Percentiles rank a stretch among this genome's conserved stretches.
These are phyloP conservation scores for Trichocomaceae sp. DNA, from an alignment of 2,329 filamentous ascomycete species.

Conservation along the genomic window DNA sequence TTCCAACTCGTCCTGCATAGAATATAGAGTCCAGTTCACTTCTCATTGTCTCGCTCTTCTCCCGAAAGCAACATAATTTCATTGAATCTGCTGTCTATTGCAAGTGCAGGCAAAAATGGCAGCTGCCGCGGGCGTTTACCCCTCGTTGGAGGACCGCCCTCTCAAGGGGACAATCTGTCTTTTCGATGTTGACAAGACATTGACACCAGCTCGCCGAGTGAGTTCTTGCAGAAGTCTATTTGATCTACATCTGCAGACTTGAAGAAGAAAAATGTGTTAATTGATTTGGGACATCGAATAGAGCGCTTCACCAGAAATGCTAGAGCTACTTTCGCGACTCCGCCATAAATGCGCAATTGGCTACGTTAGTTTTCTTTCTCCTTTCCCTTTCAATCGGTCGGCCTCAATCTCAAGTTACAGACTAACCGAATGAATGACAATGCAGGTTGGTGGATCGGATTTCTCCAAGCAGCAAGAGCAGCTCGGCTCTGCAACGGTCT, in stretches of 20 bases:
- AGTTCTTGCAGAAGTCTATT: constrained; percentile 21
- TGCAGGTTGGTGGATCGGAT: constrained; percentile 74
- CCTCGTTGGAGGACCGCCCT: constrained; percentile 73
- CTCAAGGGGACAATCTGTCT: constrained; percentile 89
- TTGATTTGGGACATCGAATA: constrained; percentile 28
- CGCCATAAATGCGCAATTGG: constrained; percentile 85
- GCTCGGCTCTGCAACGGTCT: constrained; percentile 62
- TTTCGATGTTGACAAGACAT: constrained; percentile 93
- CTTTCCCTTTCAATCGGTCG: background rate
- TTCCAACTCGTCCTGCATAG: background rate
- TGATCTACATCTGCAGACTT: background rate
- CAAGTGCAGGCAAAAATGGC: constrained; percentile 17
- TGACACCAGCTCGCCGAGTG: constrained; percentile 76
- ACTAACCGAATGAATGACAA: background rate
- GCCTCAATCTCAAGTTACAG: background rate
- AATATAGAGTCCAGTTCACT: background rate
- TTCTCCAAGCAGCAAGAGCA: constrained; percentile 94
- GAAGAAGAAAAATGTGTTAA: background rate
- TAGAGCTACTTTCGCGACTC: constrained; percentile 68
- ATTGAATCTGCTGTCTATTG: background rate
- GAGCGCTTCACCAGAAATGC: constrained; percentile 72
- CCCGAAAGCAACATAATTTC: background rate
- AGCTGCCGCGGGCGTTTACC: constrained; percentile 44
- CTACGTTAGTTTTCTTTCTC: constrained; percentile 46
- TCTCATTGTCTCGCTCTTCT: background rate